These are phyloP conservation scores for Scedosporium apiospermum DNA, from an alignment of 2,329 filamentous ascomycete genomes.

Conservation along the genomic window DNA sequence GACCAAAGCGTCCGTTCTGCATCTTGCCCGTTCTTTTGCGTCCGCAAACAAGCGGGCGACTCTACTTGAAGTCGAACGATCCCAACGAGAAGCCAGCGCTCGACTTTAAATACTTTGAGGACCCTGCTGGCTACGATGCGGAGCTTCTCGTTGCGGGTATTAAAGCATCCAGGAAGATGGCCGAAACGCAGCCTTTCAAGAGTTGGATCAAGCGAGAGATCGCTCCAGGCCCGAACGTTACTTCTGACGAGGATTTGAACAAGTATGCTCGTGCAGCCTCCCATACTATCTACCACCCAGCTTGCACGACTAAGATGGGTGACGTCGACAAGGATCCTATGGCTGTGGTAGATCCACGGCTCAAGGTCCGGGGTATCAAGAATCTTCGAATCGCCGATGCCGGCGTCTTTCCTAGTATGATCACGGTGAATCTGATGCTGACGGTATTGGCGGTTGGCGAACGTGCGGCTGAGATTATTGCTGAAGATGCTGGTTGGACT, in stretches of 20 bases:
- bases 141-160: conserved; percentile 71
- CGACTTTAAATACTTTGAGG: conserved; percentile 85
- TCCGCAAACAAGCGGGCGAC: conserved; percentile 64
- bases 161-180: conserved; percentile 67
- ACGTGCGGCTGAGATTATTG: conserved; percentile 72
- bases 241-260: conserved; percentile 70
- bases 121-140: conserved; percentile 76
- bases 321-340: conserved; percentile 56
- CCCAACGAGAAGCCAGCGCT: conserved; percentile 71
- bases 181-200: conserved; percentile 66
- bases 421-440: conserved; percentile 82
- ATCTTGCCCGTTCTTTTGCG: conserved; percentile 90
- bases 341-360: conserved; percentile 70
- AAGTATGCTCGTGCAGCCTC: conserved; percentile 74
- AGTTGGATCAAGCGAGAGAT: conserved; percentile 77
- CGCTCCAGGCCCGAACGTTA: conserved; percentile 62
- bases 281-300: conserved; percentile 85
- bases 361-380: conserved; percentile 64
- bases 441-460: conserved; percentile 80
- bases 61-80: conserved; percentile 69
- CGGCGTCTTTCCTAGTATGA: conserved; percentile 80
- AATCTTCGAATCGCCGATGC: conserved; percentile 75
- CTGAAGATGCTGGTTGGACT: conserved; percentile 7
- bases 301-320: conserved; percentile 87
- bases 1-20: conserved; percentile 75